Conservation (phyloP, 2,329 filamentous ascomycete genomes). For the Juglanconis juglandina region DNA sequence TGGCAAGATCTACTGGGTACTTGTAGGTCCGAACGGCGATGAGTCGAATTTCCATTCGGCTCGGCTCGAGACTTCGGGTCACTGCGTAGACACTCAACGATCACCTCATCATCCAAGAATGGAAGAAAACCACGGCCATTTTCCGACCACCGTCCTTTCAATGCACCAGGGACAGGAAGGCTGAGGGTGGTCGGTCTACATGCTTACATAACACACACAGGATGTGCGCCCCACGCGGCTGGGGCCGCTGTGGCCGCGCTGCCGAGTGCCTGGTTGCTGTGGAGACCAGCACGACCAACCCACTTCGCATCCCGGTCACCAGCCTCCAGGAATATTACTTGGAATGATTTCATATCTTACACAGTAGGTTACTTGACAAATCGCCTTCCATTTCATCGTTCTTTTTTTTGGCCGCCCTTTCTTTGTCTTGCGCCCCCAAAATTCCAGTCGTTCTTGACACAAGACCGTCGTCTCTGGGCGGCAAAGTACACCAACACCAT, state of each 20-base stretch:
- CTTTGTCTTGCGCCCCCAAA: background rate
- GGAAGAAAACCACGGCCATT: background rate
- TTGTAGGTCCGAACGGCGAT: background rate
- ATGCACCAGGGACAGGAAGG: no score
- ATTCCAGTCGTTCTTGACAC: background rate
- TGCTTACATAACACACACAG: no score
- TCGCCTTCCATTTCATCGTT: background rate
- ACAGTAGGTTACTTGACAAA: background rate
- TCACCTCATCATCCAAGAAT: no score
- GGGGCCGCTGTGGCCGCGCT: background rate
- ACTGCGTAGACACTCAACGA: no score
- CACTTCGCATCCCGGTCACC: background rate
- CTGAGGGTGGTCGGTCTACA: no score
- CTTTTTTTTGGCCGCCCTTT: background rate
- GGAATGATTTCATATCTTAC: background rate
- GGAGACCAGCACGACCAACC: background rate
- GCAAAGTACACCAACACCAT: constrained; percentile 21
- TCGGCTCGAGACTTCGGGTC: background rate
- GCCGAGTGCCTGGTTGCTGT: constrained; percentile 1
- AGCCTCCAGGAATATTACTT: constrained; percentile 8
- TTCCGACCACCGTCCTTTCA: no score
- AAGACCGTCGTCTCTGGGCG: background rate
- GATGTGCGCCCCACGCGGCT: no score
- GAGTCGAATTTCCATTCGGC: constrained; percentile 1
- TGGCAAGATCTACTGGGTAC: background rate